These are phyloP conservation scores for Yamadazyma tumulicola DNA, from an alignment of 805 yeast species.

Conservation along the genomic window DNA sequence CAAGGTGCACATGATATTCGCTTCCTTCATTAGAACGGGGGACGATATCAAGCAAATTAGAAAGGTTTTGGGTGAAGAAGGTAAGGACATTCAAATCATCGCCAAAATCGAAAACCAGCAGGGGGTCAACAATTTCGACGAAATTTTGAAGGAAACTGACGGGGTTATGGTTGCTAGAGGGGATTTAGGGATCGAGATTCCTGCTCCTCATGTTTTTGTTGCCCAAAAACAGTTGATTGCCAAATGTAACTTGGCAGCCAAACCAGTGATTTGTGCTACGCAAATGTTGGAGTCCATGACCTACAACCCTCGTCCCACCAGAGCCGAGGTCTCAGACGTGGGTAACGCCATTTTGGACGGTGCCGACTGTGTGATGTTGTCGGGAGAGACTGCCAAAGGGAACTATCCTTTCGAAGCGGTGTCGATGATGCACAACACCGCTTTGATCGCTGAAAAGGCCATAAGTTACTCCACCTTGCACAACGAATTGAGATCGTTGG, in stretches of 20 bases:
- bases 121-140: conserved; percentile 99
- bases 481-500: conserved; percentile 83
- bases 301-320: conserved; percentile 99
- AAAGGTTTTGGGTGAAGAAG: conserved; percentile 93
- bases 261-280: conserved; percentile 99
- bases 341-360: conserved; percentile 99
- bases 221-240: conserved; percentile 99
- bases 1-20: conserved; percentile 97
- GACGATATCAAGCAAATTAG: conserved; percentile 88
- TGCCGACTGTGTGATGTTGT: conserved; percentile 99
- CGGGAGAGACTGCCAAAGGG: conserved; percentile 99
- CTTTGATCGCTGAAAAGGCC: conserved; percentile 94
- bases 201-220: conserved; percentile 97
- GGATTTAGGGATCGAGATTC: conserved; percentile 98
- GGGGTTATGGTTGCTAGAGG: conserved; percentile 99
- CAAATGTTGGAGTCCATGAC: conserved; percentile 99
- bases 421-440: conserved; percentile 97
- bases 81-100: conserved; percentile 93
- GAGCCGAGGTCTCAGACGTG: conserved; percentile 99
- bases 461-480: conserved; percentile 81
- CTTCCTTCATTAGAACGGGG: conserved; percentile 96
- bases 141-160: conserved; percentile 88
- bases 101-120: conserved; percentile 99
- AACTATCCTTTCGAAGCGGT: conserved; percentile 97
- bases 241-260: conserved; percentile 98